These are phyloP conservation scores for Solanum tarapatanum DNA, from an alignment of 257 asterid species.

Conservation along the genomic window DNA sequence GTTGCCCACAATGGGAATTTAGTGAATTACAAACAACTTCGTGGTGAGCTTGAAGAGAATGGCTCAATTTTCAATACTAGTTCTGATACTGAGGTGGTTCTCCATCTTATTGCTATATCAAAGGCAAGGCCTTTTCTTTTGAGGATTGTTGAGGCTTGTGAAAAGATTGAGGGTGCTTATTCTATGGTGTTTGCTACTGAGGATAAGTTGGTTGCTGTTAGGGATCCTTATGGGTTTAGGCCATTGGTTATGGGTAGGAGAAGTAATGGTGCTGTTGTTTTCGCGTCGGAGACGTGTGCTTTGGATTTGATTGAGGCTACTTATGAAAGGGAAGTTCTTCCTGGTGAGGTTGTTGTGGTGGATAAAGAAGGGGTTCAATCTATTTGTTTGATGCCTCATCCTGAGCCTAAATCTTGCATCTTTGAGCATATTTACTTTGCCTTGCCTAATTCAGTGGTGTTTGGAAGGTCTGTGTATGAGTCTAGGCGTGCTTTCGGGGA, in stretches of 20 bases:
- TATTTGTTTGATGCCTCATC: constrained; percentile 55
- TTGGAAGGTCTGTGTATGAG: constrained; percentile 74
- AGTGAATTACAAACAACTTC: constrained; percentile 66
- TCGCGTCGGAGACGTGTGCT: constrained; percentile 42
- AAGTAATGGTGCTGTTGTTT: constrained; percentile 36
- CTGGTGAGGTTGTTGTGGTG: constrained; percentile 39
- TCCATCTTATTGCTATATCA: constrained; percentile 81
- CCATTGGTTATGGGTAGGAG: constrained; percentile 48
- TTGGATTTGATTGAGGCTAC: constrained; percentile 61
- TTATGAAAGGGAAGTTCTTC: constrained; percentile 43
- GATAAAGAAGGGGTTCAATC: constrained; percentile 38
- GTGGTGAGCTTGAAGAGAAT: constrained; percentile 69
- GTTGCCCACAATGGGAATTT: constrained; percentile 96
- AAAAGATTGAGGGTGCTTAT: constrained; percentile 75
- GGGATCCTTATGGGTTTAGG: constrained; percentile 39
- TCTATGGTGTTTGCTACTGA: constrained; percentile 53
- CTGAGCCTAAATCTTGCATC: constrained; percentile 57
- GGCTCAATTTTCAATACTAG: constrained; percentile 86
- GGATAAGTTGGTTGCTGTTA: constrained; percentile 37
- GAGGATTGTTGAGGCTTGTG: constrained; percentile 90
- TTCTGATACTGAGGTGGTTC: constrained; percentile 81
- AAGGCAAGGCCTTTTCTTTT: constrained; percentile 69
- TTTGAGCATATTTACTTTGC: constrained; percentile 88
- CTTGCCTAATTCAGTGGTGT: constrained; percentile 62
- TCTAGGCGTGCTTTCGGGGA: constrained; percentile 61